Base-by-base conservation (phyloP, 2,329 filamentous ascomycete genomes). In the Chaetomium sp. region DNA sequence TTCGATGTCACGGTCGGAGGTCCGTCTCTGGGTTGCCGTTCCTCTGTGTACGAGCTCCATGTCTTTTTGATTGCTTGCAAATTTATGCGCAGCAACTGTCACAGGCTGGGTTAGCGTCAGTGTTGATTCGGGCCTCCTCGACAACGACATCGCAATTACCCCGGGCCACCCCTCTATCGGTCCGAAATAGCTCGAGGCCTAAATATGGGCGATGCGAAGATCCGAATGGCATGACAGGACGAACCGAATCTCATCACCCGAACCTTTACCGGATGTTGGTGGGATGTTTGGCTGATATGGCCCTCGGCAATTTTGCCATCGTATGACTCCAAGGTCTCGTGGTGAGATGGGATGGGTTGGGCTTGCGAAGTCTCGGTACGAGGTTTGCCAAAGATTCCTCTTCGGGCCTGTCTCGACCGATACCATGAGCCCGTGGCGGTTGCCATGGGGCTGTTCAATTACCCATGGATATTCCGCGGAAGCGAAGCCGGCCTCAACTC, bases 61-160 rank as follows among this genome's bases (percentile, higher is more conserved):
- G 38, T 16, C 13, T 7, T 10, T 47, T 47, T 47, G 45, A 47
- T 56, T 35, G 13, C 8, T 21, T 60, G 47, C 49, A 45, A 25
- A 54, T 19, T 45, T 9, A 9, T 38, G 27, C 57, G 21, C n/a
- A 49, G 57, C 42, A 47, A 19, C 21, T 42, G n/a, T 56, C 31
- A 12, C 53, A 23, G 21, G 27, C 31, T 21, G 19, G n/a, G 27
- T n/a, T 23, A 33, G 29, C 9, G 42, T 9, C 19, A 31, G n/a
- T 25, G 38, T 38, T 21, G 13, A 53, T 16, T 60, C 57, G 45
- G 57, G 23, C 57, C 49, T 60, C 33, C 33, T 53, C 45, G 13
- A 16, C 21, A 25, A n/a, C 10, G 21, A 21, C 23, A 13, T 25
- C 33, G 31, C 58, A 29, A 19, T 45, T 38, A n/a, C 21, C 33